A percentile compares a stretch with the other conserved stretches of the same genome.
These are phyloP conservation scores for Cymodocea nodosa DNA, from an alignment of 116 monocot species.

Conservation along the genomic window DNA sequence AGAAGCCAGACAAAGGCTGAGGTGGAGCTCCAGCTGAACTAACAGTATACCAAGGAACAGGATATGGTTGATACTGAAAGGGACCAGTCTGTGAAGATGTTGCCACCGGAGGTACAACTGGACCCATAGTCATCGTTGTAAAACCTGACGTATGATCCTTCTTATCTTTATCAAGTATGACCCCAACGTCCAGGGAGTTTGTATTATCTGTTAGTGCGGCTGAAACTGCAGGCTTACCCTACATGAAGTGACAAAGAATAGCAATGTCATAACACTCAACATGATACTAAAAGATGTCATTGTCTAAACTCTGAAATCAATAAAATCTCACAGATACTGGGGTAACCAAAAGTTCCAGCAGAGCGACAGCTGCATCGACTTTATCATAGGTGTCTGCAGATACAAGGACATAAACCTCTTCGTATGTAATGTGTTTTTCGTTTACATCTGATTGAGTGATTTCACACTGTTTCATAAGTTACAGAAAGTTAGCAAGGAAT, in stretches of 20 bases:
- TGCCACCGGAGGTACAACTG: conserved; percentile 18
- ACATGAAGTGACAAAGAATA: background rate
- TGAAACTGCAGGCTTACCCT: conserved; percentile 30
- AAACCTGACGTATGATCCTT: conserved; percentile 14
- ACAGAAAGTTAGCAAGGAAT: no score
- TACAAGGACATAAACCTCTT: conserved; percentile 60
- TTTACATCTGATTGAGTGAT: conserved; percentile 50
- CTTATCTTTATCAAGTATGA: background rate
- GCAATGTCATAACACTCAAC: background rate
- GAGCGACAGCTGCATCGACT: conserved; percentile 86
- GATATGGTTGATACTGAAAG: conserved; percentile 33
- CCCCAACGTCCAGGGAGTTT: conserved; percentile 5
- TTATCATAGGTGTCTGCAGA: conserved; percentile 86
- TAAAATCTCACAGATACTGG: conserved; percentile 55
- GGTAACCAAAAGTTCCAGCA: conserved; percentile 69
- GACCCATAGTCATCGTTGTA: conserved; percentile 5
- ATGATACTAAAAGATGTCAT: background rate
- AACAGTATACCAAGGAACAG: conserved; percentile 31
- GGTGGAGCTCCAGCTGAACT: conserved; percentile 15
- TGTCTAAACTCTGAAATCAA: background rate
- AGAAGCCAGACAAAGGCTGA: conserved; percentile 16
- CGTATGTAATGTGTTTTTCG: conserved; percentile 45
- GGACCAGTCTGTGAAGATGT: conserved; percentile 19
- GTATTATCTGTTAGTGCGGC: conserved; percentile 16
- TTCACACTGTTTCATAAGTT: conserved; percentile 27